phyloP scores from a whole-genome alignment of 1,284 basidiomycete genomes.

The Termitomyces sp. region DNA sequence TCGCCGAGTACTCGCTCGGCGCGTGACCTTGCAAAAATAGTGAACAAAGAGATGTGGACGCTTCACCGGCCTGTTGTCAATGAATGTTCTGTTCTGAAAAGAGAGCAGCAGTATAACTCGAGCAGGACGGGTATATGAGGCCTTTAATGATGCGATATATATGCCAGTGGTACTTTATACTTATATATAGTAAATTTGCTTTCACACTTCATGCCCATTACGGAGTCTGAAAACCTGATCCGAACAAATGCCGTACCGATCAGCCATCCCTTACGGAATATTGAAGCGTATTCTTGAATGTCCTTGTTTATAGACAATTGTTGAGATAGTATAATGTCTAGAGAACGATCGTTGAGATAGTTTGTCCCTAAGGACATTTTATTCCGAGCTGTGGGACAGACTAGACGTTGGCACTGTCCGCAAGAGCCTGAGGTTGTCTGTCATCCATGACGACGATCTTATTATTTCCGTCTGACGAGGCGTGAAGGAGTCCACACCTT shows the following conservation, averaged over 20 bases:
- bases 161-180: slow-evolving; percentile 1
- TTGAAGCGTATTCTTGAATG: no score
- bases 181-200: not conserved
- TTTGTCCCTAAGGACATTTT: no score
- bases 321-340: no score
- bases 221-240: not conserved
- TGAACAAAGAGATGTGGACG: not conserved
- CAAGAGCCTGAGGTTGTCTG: slow-evolving; percentile 68
- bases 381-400: no score
- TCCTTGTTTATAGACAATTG: no score
- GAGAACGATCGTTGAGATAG: no score
- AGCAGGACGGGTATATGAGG: not conserved
- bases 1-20: not conserved
- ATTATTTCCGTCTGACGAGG: slow-evolving; percentile 69
- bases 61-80: not conserved
- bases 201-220: not conserved
- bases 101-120: not conserved
- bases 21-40: slow-evolving; percentile 1
- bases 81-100: not conserved
- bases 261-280: no score
- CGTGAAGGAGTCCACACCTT: slow-evolving; percentile 46
- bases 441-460: slow-evolving; percentile 85
- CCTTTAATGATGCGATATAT: slow-evolving; percentile 6
- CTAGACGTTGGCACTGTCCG: slow-evolving; percentile 95
- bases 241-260: no score